Base-by-base conservation (phyloP, 768 basidiomycete genomes). In the Cantharellus anzutake region DNA sequence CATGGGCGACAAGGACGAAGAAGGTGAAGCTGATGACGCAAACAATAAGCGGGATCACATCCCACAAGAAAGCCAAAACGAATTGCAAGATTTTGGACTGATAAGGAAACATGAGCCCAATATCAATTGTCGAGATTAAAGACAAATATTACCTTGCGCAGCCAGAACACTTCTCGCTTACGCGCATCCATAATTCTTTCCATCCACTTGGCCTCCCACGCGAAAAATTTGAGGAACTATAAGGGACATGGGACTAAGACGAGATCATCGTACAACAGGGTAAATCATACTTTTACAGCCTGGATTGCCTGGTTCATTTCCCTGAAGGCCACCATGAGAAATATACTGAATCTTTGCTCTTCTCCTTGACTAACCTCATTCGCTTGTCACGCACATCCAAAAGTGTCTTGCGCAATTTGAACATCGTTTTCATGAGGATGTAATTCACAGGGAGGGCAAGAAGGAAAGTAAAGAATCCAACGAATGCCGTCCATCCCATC, bases 171-270 rank as follows among this genome's bases (percentile, higher is more conserved):
- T 71, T 93, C 91, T 11, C 71, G 70, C 48, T 76, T 75, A 61
- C 90, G 74, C 2, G 84, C 78, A 50, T 82, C 80, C 60, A 81
- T 66, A 0, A 76, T 80, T 7, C 80, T 75, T 37, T 76, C 70
- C 50, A 85, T 83, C 87, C 88, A 89, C 7, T 78, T 76, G 48
- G 81, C 76, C 64, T 86, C 84, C 76, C 85, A 87, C 1, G 84
- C 84, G 62, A 87, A 87, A 73, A 87, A 86, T 68, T 87, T 86
- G 73, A 85, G 81, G 66, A 85, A 84, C 69, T 84, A 57, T 11
- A 55, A 41, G 5, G 1, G 1, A 1, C 14, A 11, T 29, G 20
- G 20, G 44, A 48, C 29, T 48, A 48, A 29, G 44, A 29, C 29
- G 44, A 48, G 29, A 11, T 11, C 44, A 29, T 29, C 29, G 44